Base-by-base conservation (phyloP, 352 stramenopile genomes). In the Aphanomyces invadans region DNA sequence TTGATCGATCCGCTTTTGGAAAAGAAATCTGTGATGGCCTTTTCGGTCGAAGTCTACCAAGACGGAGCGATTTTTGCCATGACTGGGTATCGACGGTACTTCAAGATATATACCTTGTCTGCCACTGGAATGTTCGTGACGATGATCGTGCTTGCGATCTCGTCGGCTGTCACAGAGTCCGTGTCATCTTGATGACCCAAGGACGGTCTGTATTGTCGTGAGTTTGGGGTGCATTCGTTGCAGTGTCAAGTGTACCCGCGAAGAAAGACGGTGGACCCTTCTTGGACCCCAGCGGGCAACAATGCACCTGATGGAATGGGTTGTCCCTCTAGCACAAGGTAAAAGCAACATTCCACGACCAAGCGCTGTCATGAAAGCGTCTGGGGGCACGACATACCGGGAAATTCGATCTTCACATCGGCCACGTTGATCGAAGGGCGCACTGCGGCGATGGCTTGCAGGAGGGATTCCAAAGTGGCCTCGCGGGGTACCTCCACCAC, bases 111-210 rank as follows among this genome's bases (percentile, higher is more conserved):
- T 49, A 62, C 55, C 55, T 64, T 64, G 19, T 64, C 55, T 4
- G 55, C 55, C 5, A 64, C 7, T 10, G 55, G 55, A 19, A 64
- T 64, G 55, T 64, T 64, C 19, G 55, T 64, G 21, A 64, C 55
- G 26, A 64, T 46, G 32, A 64, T 52, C 19, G 55, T 64, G 55
- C 33, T 51, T 2, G 55, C n/a, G 12, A 64, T 31, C 25, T 64
- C 55, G 36, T 48, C 54, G 3, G 28, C n/a, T 2, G 54, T 45
- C 12, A 62, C 36, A 28, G 25, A 44, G 19, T 31, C 28, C 9
- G 25, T 38, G 36, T 42, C 55, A 11, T 28, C 55, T 28, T 32
- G 33, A 23, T 45, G 23, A 36, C 21, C 17, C 55, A 45, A 42
- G 15, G 36, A 42, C 7, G 36, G 36, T 15, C 29, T 31, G 2